Evolutionary conservation across 2,329 filamentous ascomycete genomes (phyloP).

Genomic region (Graphilbum fragrans): DNA sequence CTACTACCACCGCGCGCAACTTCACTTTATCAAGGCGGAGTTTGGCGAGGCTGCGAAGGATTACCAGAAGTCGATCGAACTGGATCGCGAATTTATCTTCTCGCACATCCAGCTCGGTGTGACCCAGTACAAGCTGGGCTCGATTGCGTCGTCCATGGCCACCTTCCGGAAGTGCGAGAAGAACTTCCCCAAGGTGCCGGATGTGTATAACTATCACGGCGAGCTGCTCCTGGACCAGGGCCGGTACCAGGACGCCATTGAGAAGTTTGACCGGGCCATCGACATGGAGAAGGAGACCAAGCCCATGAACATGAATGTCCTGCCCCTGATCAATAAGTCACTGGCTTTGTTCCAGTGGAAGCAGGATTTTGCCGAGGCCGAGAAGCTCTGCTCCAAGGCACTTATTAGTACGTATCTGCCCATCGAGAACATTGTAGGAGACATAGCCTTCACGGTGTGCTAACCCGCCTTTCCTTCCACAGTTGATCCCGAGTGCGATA

Average conservation of each 20-base stretch:
- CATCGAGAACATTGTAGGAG: too few relatives aligned
- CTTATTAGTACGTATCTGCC: constrained; percentile 60
- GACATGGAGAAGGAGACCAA: constrained; percentile 95
- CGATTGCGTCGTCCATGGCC: constrained; percentile 93
- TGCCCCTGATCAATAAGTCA: constrained; percentile 97
- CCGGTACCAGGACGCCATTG: constrained; percentile 88
- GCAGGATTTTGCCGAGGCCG: constrained; percentile 86
- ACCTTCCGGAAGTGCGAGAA: constrained; percentile 96
- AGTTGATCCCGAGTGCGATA: constrained; percentile 98
- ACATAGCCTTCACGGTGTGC: too few relatives aligned
- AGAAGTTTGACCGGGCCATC: constrained; percentile 97
- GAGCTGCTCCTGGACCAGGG: constrained; percentile 93
- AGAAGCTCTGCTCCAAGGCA: constrained; percentile 94
- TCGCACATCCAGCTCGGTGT: constrained; percentile 98
- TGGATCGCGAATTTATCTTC: constrained; percentile 95
- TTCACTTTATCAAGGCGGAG: constrained; percentile 94
- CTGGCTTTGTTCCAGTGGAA: constrained; percentile 97
- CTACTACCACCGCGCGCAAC: constrained; percentile 96
- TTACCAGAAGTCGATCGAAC: constrained; percentile 97
- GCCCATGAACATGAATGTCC: constrained; percentile 91
- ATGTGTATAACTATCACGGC: constrained; percentile 99
- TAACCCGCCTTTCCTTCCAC: constrained; percentile 23
- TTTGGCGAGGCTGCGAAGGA: constrained; percentile 91
- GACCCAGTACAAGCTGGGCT: constrained; percentile 99
- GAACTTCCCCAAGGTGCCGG: constrained; percentile 92